Percentiles rank a stretch among this genome's conserved stretches.
phyloP scores from a whole-genome alignment of 768 basidiomycete species.

The Cystoderma amianthinum region DNA sequence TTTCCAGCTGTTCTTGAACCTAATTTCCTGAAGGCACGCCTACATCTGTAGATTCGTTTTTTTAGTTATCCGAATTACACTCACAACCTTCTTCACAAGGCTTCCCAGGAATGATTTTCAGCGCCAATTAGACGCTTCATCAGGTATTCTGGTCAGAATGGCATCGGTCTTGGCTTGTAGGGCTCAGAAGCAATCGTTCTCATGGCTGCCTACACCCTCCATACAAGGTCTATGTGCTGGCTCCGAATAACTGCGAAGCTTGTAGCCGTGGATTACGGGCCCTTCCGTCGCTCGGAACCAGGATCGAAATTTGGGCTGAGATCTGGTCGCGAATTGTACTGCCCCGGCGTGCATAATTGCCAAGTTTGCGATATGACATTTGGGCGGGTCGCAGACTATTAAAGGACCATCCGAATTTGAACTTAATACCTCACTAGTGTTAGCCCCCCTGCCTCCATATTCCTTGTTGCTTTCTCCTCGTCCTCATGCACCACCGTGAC shows the following conservation, averaged over 20 bases:
- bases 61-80: constrained; percentile 26
- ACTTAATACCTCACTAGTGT: constrained; percentile 16
- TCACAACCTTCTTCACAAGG: too few species aligned
- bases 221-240: constrained; percentile 24
- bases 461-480: constrained; percentile 12
- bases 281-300: constrained; percentile 34
- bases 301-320: constrained; percentile 29
- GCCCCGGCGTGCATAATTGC: constrained; percentile 27
- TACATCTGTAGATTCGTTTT: constrained; percentile 31
- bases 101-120: constrained; percentile 30
- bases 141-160: constrained; percentile 17
- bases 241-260: constrained; percentile 26
- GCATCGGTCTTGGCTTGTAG: constrained; percentile 17
- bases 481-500: constrained; percentile 32
- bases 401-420: constrained; percentile 26
- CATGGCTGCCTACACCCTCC: constrained; percentile 10
- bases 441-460: constrained; percentile 9
- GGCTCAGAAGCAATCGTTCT: constrained; percentile 19
- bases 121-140: constrained; percentile 26
- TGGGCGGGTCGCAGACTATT: constrained; percentile 35
- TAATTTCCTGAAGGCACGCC: constrained; percentile 29
- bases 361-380: constrained; percentile 33
- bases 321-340: constrained; percentile 28
- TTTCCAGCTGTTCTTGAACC: constrained; percentile 23
- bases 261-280: constrained; percentile 33